phyloP scores from a whole-genome alignment of 2,329 filamentous ascomycete genomes.

The Xylaria sp. region DNA sequence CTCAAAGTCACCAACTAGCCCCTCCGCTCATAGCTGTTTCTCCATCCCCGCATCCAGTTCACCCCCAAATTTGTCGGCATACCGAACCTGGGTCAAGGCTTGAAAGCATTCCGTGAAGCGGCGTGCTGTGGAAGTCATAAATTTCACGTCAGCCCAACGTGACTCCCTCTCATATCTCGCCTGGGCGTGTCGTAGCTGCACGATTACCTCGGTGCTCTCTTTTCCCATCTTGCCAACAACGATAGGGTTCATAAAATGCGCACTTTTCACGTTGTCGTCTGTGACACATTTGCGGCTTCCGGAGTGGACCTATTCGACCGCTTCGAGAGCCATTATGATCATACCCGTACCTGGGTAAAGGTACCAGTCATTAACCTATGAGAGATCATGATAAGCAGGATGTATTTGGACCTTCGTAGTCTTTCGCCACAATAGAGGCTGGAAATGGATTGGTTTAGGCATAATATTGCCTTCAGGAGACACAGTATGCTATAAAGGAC shows the following conservation, averaged over 20 bases:
- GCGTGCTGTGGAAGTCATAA: background rate
- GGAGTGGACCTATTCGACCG: background rate
- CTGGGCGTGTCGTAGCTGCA: background rate
- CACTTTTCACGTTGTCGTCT: background rate
- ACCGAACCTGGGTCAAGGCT: background rate
- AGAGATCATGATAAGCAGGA: background rate
- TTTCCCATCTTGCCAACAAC: background rate
- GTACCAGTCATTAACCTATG: background rate
- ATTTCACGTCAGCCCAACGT: background rate
- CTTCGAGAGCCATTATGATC: constrained; percentile 1
- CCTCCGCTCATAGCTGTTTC: background rate
- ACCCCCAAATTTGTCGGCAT: background rate
- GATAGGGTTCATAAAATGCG: background rate
- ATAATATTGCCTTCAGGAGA: background rate
- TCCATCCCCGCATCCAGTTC: background rate
- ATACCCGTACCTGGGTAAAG: background rate
- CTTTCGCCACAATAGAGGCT: background rate
- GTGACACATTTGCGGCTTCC: background rate
- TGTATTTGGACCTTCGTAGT: background rate
- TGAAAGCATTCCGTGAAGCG: background rate
- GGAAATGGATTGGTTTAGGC: background rate
- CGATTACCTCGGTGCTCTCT: background rate
- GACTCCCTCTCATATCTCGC: background rate
- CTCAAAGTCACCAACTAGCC: background rate
- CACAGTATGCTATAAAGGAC: background rate